phyloP scores from a whole-genome alignment of 768 basidiomycete genomes.

The Boletus rex-veris region DNA sequence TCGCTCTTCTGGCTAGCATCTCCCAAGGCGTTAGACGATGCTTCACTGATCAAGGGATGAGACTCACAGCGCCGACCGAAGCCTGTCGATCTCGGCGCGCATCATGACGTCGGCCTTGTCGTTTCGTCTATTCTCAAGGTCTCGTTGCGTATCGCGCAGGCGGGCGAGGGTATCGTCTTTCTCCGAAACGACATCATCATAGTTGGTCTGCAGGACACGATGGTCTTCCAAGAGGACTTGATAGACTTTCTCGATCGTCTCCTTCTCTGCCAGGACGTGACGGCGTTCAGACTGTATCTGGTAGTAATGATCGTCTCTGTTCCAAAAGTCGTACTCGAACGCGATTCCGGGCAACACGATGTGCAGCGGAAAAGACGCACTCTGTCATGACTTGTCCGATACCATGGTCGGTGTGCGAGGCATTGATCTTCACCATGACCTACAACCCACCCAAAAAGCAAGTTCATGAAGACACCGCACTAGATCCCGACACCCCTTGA shows the following conservation, averaged over 20 bases:
- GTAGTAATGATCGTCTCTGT: slow-evolving; percentile 87
- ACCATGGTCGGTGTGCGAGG: slow-evolving; percentile 45
- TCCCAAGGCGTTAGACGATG: slow-evolving; percentile 28
- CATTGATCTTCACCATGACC: slow-evolving; percentile 74
- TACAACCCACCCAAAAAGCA: slow-evolving; percentile 23
- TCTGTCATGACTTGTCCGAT: slow-evolving; percentile 72
- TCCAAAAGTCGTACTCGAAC: background rate
- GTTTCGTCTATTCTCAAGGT: slow-evolving; percentile 56
- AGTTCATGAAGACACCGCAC: background rate
- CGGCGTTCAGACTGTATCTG: slow-evolving; percentile 77
- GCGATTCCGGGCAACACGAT: background rate
- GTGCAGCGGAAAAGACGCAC: slow-evolving; percentile 42
- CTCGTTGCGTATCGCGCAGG: slow-evolving; percentile 55
- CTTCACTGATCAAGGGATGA: background rate
- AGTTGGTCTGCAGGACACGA: slow-evolving; percentile 64
- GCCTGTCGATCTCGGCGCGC: slow-evolving; percentile 76
- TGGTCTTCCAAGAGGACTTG: slow-evolving; percentile 74
- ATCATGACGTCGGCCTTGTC: slow-evolving; percentile 76
- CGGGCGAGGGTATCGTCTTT: slow-evolving; percentile 71
- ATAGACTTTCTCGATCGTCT: slow-evolving; percentile 80
- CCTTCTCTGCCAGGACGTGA: slow-evolving; percentile 77
- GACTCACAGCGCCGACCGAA: slow-evolving; percentile 82
- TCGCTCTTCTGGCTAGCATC: slow-evolving; percentile 84
- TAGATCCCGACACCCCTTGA: no score
- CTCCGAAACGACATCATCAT: slow-evolving; percentile 74